These are phyloP conservation scores for Boletus tomentosulus DNA, from an alignment of 768 basidiomycete species.

Conservation along the genomic window DNA sequence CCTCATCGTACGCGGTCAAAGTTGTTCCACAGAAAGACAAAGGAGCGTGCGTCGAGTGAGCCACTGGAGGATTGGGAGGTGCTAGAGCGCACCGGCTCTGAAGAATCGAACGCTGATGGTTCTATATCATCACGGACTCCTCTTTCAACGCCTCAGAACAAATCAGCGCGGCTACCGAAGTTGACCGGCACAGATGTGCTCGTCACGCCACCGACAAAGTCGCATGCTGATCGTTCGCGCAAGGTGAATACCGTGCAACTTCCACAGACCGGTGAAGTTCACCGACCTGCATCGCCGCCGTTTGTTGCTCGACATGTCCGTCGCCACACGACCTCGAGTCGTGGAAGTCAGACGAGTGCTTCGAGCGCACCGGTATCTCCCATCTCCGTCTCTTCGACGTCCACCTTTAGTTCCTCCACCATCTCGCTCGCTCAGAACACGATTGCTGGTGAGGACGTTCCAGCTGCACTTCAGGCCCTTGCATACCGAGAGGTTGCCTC, in stretches of 20 bases:
- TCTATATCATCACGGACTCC: conserved; percentile 19
- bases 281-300: conserved; percentile 32
- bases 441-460: conserved; percentile 17
- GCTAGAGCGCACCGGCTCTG: conserved; percentile 27
- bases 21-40: conserved; percentile 33
- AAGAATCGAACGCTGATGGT: conserved; percentile 22
- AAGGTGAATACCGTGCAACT: conserved; percentile 25
- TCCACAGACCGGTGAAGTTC: conserved; percentile 15
- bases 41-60: conserved; percentile 32
- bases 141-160: conserved; percentile 20
- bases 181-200: conserved; percentile 12
- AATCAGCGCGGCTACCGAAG: conserved; percentile 10
- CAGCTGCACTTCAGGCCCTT: conserved; percentile 11
- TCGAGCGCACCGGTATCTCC: conserved; percentile 34
- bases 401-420: conserved; percentile 25
- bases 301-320: conserved; percentile 32
- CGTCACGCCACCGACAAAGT: conserved; percentile 7
- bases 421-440: conserved; percentile 15
- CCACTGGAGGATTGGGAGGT: conserved; percentile 33
- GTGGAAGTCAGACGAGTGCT: conserved; percentile 24
- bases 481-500: conserved; percentile 18
- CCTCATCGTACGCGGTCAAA: conserved; percentile 28
- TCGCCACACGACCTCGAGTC: conserved; percentile 31
- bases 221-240: conserved; percentile 14
- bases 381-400: conserved; percentile 24